These are phyloP conservation scores for Alternaria ethzedia DNA, from an alignment of 2,329 filamentous ascomycete genomes.

Conservation along the genomic window DNA sequence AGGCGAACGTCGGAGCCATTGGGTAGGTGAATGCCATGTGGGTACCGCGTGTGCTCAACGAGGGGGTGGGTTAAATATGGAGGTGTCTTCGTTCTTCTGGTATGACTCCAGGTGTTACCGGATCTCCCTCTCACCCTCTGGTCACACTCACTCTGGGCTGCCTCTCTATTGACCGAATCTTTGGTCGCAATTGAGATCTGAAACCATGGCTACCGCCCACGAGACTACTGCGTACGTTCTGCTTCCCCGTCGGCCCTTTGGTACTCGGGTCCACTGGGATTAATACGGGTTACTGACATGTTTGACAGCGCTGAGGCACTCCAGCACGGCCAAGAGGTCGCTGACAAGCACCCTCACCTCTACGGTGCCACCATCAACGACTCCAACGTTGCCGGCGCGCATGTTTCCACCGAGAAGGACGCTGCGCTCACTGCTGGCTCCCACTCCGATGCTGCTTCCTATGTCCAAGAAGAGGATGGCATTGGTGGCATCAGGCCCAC, in stretches of 20 bases:
- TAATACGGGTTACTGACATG: conserved; percentile 2
- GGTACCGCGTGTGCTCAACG: conserved; percentile 6
- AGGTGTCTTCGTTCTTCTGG: conserved; percentile 17
- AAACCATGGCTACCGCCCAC: conserved; percentile 33
- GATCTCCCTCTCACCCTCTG: conserved; percentile 3
- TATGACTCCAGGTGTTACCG: conserved; percentile 17
- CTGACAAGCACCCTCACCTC: conserved; percentile 38
- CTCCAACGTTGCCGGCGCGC: conserved; percentile 23
- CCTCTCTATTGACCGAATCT: conserved; percentile 17
- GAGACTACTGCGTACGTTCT: conserved; percentile 39
- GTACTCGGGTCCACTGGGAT: background rate
- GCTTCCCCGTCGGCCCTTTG: background rate
- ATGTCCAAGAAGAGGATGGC: conserved; percentile 34
- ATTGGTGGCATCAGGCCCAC: conserved; percentile 49
- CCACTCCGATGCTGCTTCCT: conserved; percentile 23
- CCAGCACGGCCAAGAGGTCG: conserved; percentile 35
- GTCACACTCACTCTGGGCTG: conserved; percentile 6
- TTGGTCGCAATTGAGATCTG: conserved; percentile 11
- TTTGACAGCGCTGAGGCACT: conserved; percentile 37
- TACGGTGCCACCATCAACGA: conserved; percentile 34
- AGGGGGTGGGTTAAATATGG: conserved; percentile 33
- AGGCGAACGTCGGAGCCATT: conserved; percentile 22
- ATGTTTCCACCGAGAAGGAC: conserved; percentile 28
- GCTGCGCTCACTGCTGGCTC: background rate
- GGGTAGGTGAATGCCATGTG: conserved; percentile 8